Base-by-base conservation (phyloP, 495 filamentous ascomycete genomes). In the Extremus antarcticus region DNA sequence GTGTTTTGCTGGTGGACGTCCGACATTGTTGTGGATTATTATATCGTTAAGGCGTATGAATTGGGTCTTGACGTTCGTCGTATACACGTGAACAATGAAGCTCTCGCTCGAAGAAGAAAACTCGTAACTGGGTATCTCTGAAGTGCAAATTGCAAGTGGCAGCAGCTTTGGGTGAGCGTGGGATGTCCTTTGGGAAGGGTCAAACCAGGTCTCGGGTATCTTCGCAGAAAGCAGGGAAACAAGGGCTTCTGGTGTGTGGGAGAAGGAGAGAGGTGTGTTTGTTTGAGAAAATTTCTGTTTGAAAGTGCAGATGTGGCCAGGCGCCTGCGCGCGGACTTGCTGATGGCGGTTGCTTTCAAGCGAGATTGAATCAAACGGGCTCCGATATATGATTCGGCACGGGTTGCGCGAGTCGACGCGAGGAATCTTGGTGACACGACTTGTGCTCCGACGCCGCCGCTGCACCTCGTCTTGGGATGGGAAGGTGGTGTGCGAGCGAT, bases 21-120 rank as follows among this genome's bases (percentile, higher is more conserved):
- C 66, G 77, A 78, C 76, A 80, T 80, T 60, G 60, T 74, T 7
- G 19, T 45, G n/a, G 64, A n/a, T n/a, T 63, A 53, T 59, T 58
- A 40, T 50, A 22, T 48, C 35, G 35, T 39, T 39, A 39, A n/a
- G 35, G 35, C 35, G 35, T 39, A 39, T 39, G 35, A n/a, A 9
- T 39, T n/a, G n/a, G n/a, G n/a, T n/a, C n/a, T n/a, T n/a, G n/a
- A n/a, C n/a, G n/a, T n/a, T n/a, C n/a, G n/a, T n/a, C n/a, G n/a
- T n/a, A n/a, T n/a, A n/a, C n/a, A n/a, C n/a, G n/a, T n/a, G n/a
- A n/a, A n/a, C n/a, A n/a, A n/a, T n/a, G n/a, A n/a, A n/a, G n/a
- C n/a, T n/a, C n/a, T n/a, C n/a, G n/a, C n/a, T n/a, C n/a, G n/a
- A n/a, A n/a, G n/a, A n/a, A n/a, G n/a, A n/a, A 35, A 35, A 35